Evolutionary conservation across 2,329 filamentous ascomycete species (phyloP).

Genomic region (Fulvia fulva): DNA sequence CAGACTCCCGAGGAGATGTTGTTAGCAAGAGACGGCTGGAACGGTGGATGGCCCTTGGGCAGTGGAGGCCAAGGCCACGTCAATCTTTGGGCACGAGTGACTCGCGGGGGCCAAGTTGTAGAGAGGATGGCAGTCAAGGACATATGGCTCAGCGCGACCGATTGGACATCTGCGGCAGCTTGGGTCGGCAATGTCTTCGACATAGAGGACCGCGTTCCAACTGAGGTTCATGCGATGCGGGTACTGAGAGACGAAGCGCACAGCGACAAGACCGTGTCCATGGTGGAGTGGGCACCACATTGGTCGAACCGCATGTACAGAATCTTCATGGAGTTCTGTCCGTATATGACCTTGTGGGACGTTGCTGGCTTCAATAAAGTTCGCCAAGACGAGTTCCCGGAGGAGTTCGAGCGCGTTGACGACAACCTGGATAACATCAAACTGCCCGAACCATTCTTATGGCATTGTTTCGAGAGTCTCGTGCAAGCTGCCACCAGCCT

Average conservation of each 20-base stretch:
- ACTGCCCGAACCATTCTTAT: background rate
- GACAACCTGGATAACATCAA: background rate
- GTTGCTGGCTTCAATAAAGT: background rate
- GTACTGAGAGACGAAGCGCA: background rate
- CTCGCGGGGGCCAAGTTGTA: background rate
- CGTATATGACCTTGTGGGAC: background rate
- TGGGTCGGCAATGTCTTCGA: background rate
- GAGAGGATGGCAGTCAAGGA: background rate
- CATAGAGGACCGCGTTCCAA: background rate
- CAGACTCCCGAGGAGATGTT: background rate
- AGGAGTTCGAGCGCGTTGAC: background rate
- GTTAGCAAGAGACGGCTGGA: background rate
- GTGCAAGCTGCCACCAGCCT: background rate
- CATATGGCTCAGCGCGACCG: background rate
- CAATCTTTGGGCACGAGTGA: background rate
- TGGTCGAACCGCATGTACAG: background rate
- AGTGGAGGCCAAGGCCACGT: background rate
- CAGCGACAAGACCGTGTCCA: background rate
- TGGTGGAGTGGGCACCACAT: background rate
- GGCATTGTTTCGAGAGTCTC: background rate
- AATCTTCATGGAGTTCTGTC: background rate
- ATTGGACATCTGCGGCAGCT: background rate
- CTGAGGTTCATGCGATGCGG: background rate
- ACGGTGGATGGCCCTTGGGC: background rate
- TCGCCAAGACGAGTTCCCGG: background rate